Base-by-base conservation (phyloP, 179 eudicot species). In the Carnegiea gigantea region DNA sequence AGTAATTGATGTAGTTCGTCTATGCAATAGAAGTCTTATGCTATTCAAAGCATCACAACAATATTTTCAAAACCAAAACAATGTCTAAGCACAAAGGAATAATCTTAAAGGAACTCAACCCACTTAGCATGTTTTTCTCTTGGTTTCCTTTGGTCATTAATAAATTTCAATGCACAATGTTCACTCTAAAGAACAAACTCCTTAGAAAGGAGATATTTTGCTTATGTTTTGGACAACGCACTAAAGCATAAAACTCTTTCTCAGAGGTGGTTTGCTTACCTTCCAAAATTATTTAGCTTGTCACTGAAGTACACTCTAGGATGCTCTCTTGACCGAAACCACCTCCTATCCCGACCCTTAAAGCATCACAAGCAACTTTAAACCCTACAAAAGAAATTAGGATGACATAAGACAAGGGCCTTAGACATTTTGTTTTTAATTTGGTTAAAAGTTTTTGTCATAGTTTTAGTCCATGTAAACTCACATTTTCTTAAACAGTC, bases 171-270 rank as follows among this genome's bases (percentile, higher is more conserved):
- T 30, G 48, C 75, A 36, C 33, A 44, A 71, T 71, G 64, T 1
- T 36, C 75, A 71, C 75, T 71, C 75, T 17, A 71, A 5, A 71
- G 21, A 17, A 71, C 75, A 71, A 71, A 71, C 75, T 71, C 46
- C 15, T 71, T 11, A 12, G 48, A n/a, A 14, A 71, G 23, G 14
- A 71, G 48, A 33, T 71, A 71, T 30, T 30, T 30, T 48, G 1
- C n/a, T 48, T 30, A 71, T 36, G 48, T 71, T 18, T 5, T 10
- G 33, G 28, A 71, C 75, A 33, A 71, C 75, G 6, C 1, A 71
- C 46, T 71, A 71, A 33, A 30, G 75, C 75, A 71, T 71, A 71
- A 20, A 71, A 71, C 48, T 71, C 75, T 33, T 71, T 71, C 46
- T 71, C 75, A 36, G 30, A 71, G n/a, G 48, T 71, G 13, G 43